Base-by-base conservation (phyloP, 257 asterid genomes). In the Lycium ferocissimum region DNA sequence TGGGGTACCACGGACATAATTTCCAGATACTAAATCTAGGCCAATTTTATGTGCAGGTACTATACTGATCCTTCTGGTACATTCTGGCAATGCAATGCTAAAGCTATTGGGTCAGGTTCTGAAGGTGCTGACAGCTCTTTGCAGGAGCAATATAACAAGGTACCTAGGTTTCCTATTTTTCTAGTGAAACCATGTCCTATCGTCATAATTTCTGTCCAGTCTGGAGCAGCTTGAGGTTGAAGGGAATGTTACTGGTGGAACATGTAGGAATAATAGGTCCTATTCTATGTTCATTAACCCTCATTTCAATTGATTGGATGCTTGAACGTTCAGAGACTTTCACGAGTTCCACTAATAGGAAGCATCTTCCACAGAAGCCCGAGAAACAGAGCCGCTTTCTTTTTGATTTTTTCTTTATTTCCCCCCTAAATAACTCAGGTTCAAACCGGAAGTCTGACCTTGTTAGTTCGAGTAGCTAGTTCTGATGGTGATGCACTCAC, bases 31-130 rank as follows among this genome's bases (percentile, higher is more conserved):
- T 73, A 3, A 73, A 45, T 22, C 1, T 45, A 14, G 38, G 17
- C 57, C 9, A n/a, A 72, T 72, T 72, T 33, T 51, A 56, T 80
- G 73, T 35, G 33, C 92, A 93, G 95, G 70, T 93, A 93, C 90
- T 89, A 91, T 6, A 92, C 93, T 6, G 95, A 93, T 83, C 95
- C 93, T 10, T 92, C 95, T 35, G 97, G 95, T 40, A 93, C 97
- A 51, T 93, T 93, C 90, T 93, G 95, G 94, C 95, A 92, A 86
- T 92, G 95, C 84, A 91, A 90, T 87, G 97, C 97, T 62, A 93
- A 93, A 85, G 95, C 97, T 82, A 93, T 93, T 61, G 97, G 94
- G 22, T 92, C 95, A 22, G 93, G 95, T 56, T 93, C 95, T 3
- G 95, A 92, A 91, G 97, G 95, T 53, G 97, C 97, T 84, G 97